Percentiles rank a stretch among this genome's conserved stretches.
Conservation (phyloP, 176 grass and related monocot species). For the Oryza officinalis region DNA sequence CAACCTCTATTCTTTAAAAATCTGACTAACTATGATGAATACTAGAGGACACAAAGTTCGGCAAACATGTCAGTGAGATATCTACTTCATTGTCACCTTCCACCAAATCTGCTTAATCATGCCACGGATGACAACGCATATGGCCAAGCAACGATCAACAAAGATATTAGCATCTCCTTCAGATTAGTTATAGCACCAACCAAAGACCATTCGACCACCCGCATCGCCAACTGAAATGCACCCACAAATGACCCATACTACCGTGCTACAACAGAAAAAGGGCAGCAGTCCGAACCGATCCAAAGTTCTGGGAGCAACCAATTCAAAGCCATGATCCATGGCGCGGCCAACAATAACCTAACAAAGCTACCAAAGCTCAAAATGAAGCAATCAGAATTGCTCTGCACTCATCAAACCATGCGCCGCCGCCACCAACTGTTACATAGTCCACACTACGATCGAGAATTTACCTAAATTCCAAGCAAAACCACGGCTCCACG, state of each 20-base stretch:
- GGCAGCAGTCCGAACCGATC: background rate
- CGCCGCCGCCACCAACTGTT: background rate
- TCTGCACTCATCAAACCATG: background rate
- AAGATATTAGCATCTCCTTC: background rate
- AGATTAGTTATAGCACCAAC: background rate
- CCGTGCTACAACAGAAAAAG: constrained; percentile 10
- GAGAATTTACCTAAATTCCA: constrained; percentile 19
- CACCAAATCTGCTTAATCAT: background rate
- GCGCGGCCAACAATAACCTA: background rate
- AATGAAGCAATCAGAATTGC: constrained; percentile 14
- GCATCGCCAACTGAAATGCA: constrained; percentile 13
- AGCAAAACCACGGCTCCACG: background rate
- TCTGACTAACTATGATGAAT: background rate
- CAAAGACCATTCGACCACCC: background rate
- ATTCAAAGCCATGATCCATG: constrained; percentile 18
- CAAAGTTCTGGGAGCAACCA: constrained; percentile 24
- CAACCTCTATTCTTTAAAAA: background rate
- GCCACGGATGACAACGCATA: background rate
- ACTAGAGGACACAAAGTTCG: background rate
- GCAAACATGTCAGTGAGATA: background rate
- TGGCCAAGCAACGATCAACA: background rate
- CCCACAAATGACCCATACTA: background rate
- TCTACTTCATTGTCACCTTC: background rate
- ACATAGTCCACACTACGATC: background rate
- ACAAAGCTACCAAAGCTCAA: background rate